Evolutionary conservation across 495 filamentous ascomycete genomes (phyloP).

Genomic region (Aspergillus indologenus): DNA sequence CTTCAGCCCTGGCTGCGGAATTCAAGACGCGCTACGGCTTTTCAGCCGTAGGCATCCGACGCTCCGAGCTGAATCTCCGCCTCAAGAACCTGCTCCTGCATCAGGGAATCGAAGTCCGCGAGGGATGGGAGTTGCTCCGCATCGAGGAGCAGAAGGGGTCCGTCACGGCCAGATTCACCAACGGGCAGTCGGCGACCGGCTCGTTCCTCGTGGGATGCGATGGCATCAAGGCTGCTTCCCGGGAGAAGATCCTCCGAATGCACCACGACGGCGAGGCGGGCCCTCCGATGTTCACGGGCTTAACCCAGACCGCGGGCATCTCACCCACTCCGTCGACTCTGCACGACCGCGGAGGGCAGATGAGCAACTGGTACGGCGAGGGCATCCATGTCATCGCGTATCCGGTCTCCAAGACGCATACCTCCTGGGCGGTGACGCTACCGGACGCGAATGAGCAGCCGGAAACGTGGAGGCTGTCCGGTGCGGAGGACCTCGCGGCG

Average conservation of each 20-base stretch:
- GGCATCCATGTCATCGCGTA: constrained; percentile 23
- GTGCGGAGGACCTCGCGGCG: neutral
- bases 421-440: constrained; percentile 24
- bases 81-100: constrained; percentile 11
- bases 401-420: constrained; percentile 15
- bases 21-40: constrained; percentile 12
- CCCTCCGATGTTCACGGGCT: neutral
- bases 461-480: constrained; percentile 16
- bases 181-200: constrained; percentile 10
- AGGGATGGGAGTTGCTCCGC: constrained; percentile 16
- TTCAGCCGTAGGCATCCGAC: constrained; percentile 12
- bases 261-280: neutral
- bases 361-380: constrained; percentile 23
- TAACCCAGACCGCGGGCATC: constrained; percentile 9
- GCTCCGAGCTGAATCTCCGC: constrained; percentile 10
- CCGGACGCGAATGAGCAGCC: constrained; percentile 10
- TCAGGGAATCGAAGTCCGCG: constrained; percentile 9
- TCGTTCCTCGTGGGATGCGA: constrained; percentile 25
- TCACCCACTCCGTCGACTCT: constrained; percentile 14
- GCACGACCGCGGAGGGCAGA: neutral
- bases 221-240: constrained; percentile 20
- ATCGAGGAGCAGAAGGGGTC: constrained; percentile 13
- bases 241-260: constrained; percentile 8
- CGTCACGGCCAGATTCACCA: constrained; percentile 16
- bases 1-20: constrained; percentile 3